Evolutionary conservation across 148 eudicot genomes (phyloP), one percentile per base, ranked within the genome.

Genomic region (Dysphania ambrosioides): DNA sequence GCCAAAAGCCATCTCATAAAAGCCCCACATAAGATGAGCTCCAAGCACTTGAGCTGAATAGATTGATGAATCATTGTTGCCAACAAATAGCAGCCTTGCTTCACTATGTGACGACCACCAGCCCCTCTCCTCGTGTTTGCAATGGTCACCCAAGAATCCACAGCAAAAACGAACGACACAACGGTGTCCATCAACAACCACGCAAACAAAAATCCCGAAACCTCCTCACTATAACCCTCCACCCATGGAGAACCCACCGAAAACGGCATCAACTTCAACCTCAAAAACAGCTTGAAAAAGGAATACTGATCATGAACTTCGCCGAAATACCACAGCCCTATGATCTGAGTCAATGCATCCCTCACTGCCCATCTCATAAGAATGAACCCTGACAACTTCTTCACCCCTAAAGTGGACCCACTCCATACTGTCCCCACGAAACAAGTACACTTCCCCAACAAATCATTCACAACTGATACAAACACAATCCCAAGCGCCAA

Each of bases 281-380:
- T 85, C 83, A 92, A 80, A 77, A 92, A 90, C 69, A 95, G 82
- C 86, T 87, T 95, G 69, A 92, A 92, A 63, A 89, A 84, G 13
- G 89, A 81, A 71, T 90, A 90, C 72, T 88, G 97, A 80, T 95
- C 97, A n/a, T 86, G 93, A 58, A 92, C 83, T 70, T 92, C 93
- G 3, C 97, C 91, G 64, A 95, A 92, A 77, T 82, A 90, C 81
- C 85, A 95, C 60, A 95, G 71, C 27, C 97, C 94, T 31, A 95
- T 80, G n/a, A 95, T 65, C 84, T 92, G 97, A 0, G 91, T 86
- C 47, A 95, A 77, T 9, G 91, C 91, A 68, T 95, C 97, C 75
- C 90, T 86, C 3, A 95, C 93, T 1, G 94, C 94, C 99, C 97
- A 92, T 72, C 87, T 87, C 97, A 92, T 90, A 63, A 92, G 74